Evolutionary conservation across 2,329 filamentous ascomycete species (phyloP).

Genomic region (Verticillium klebahnii): DNA sequence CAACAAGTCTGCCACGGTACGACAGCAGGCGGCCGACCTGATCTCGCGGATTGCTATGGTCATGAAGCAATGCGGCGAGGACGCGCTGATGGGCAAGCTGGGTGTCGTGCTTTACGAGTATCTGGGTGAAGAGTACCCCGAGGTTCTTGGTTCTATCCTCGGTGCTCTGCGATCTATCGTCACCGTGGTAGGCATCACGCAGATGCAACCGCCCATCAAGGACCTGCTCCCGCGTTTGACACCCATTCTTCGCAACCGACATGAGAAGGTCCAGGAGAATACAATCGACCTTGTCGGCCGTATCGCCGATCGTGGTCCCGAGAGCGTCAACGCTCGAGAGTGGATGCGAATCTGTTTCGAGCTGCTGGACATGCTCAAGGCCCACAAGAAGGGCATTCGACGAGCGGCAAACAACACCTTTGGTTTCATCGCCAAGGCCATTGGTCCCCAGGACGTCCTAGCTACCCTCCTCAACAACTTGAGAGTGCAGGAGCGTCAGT

Average conservation of each 20-base stretch:
- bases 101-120: conserved; percentile 96
- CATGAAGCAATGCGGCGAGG: conserved; percentile 98
- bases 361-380: conserved; percentile 97
- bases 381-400: conserved; percentile 98
- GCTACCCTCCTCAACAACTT: conserved; percentile 95
- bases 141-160: conserved; percentile 93
- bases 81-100: conserved; percentile 91
- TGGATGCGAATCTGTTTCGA: conserved; percentile 99
- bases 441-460: conserved; percentile 94
- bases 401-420: conserved; percentile 99
- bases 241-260: conserved; percentile 95
- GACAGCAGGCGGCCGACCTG: conserved; percentile 93
- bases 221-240: conserved; percentile 92
- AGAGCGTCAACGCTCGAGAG: conserved; percentile 93
- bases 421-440: conserved; percentile 98
- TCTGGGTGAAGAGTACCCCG: conserved; percentile 95
- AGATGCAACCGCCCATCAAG: conserved; percentile 98
- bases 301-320: conserved; percentile 94
- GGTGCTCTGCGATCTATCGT: conserved; percentile 94
- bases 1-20: conserved; percentile 95
- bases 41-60: conserved; percentile 97
- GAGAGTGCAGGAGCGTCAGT: conserved; percentile 94
- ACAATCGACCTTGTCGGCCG: conserved; percentile 97
- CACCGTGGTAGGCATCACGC: conserved; percentile 93
- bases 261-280: conserved; percentile 99